These are phyloP conservation scores for Epichloe sp. DNA, from an alignment of 2,329 filamentous ascomycete genomes.

Conservation along the genomic window DNA sequence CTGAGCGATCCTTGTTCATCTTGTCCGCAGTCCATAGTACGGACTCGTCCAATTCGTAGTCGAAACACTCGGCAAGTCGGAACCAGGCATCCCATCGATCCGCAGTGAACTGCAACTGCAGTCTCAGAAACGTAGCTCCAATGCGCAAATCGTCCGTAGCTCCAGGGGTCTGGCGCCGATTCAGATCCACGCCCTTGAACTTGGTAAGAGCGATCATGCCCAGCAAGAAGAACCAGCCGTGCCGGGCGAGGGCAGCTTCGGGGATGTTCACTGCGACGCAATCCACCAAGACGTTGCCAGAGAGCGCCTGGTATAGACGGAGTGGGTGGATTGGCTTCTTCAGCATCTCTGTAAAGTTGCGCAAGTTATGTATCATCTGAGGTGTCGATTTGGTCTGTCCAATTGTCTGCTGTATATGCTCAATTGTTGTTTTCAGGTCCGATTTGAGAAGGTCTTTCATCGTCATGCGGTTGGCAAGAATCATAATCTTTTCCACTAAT, in stretches of 20 bases:
- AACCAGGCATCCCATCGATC: constrained; percentile 89
- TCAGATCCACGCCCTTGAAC: constrained; percentile 58
- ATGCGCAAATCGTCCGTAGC: constrained; percentile 76
- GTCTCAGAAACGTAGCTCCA: constrained; percentile 63
- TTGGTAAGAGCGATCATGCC: constrained; percentile 81
- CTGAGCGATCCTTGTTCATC: constrained; percentile 68
- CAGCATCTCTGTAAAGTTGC: constrained; percentile 68
- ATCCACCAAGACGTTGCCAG: constrained; percentile 63
- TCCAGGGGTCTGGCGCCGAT: constrained; percentile 61
- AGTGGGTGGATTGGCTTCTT: constrained; percentile 75
- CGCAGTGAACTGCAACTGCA: constrained; percentile 71
- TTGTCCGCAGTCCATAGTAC: constrained; percentile 85
- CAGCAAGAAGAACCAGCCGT: constrained; percentile 85
- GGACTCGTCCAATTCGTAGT: constrained; percentile 75
- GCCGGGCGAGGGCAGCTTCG: constrained; percentile 60
- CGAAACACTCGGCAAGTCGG: constrained; percentile 72
- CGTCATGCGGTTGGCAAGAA: constrained; percentile 68
- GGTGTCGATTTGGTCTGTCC: constrained; percentile 66
- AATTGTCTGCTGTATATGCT: constrained; percentile 82
- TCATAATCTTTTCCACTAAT: constrained; percentile 71
- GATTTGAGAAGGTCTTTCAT: constrained; percentile 88
- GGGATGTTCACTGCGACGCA: constrained; percentile 54
- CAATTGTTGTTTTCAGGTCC: constrained; percentile 78
- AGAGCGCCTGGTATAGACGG: constrained; percentile 66
- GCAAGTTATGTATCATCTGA: constrained; percentile 75